Percentiles rank a stretch among this genome's conserved stretches.
These are phyloP conservation scores for Nigrospora osmanthi DNA, from an alignment of 2,329 filamentous ascomycete genomes.

Conservation along the genomic window DNA sequence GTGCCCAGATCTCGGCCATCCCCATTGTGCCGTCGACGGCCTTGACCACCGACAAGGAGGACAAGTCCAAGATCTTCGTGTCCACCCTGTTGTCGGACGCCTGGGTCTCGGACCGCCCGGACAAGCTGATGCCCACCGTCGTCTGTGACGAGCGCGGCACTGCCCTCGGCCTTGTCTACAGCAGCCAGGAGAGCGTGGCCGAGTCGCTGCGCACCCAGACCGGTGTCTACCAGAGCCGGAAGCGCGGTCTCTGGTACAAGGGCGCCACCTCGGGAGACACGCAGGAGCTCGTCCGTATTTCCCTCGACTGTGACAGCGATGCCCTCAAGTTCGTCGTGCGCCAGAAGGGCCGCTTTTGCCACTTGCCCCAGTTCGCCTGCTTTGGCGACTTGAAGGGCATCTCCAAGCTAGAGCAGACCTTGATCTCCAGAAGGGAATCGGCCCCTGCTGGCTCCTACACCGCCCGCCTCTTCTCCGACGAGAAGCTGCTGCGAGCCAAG, in stretches of 20 bases:
- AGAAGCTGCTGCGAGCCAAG: constrained; percentile 84
- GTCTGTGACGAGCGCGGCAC: constrained; percentile 83
- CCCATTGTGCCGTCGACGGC: constrained; percentile 66
- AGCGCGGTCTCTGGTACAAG: constrained; percentile 94
- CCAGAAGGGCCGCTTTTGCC: constrained; percentile 90
- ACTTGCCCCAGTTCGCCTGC: constrained; percentile 85
- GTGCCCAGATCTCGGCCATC: constrained; percentile 48
- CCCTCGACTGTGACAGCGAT: constrained; percentile 88
- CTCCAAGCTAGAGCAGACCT: constrained; percentile 77
- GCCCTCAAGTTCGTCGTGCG: constrained; percentile 83
- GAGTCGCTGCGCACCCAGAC: constrained; percentile 72
- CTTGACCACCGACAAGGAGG: constrained; percentile 61
- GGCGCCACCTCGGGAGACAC: constrained; percentile 90
- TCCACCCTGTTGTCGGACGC: constrained; percentile 64
- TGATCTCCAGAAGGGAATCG: constrained; percentile 71
- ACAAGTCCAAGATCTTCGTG: constrained; percentile 54
- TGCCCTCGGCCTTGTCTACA: constrained; percentile 87
- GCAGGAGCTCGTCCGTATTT: constrained; percentile 78
- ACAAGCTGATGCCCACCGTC: constrained; percentile 80
- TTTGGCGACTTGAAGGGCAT: constrained; percentile 82
- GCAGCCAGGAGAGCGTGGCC: constrained; percentile 80
- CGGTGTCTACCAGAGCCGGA: constrained; percentile 93
- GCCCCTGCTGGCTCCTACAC: constrained; percentile 91
- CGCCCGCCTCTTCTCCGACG: constrained; percentile 82
- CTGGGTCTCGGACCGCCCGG: constrained; percentile 73